These are phyloP conservation scores for Pleurostoma richardsiae DNA, from an alignment of 2,329 filamentous ascomycete species.

Conservation along the genomic window DNA sequence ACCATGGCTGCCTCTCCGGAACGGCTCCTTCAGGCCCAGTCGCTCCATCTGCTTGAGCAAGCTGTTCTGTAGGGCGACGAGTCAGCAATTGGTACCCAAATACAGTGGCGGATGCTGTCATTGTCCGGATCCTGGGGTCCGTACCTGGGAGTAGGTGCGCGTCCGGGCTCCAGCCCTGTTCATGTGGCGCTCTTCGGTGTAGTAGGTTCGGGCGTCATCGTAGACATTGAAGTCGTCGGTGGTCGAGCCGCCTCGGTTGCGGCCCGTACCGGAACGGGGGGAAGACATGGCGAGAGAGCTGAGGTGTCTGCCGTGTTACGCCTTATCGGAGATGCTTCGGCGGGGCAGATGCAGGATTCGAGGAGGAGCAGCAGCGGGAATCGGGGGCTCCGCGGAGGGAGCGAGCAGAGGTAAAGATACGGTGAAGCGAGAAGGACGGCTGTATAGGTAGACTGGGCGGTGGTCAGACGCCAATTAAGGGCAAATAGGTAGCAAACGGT, in stretches of 20 bases:
- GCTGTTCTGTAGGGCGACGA: conserved; percentile 36
- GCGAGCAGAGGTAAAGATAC: too few species aligned
- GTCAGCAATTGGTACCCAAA: conserved; percentile 18
- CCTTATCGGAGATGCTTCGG: not conserved
- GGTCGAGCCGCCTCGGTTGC: conserved; percentile 23
- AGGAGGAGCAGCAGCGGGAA: too few species aligned
- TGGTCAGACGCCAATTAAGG: too few species aligned
- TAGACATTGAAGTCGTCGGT: conserved; percentile 43
- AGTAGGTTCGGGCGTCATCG: conserved; percentile 56
- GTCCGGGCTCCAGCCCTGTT: conserved; percentile 44
- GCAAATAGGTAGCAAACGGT: too few species aligned
- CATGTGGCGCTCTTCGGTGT: conserved; percentile 48
- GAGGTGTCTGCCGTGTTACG: not conserved
- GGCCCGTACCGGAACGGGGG: not conserved
- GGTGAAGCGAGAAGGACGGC: too few species aligned
- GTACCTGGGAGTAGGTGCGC: conserved; percentile 52
- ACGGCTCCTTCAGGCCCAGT: conserved; percentile 46
- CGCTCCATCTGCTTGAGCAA: conserved; percentile 48
- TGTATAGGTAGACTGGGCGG: too few species aligned
- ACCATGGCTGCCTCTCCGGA: conserved; percentile 56
- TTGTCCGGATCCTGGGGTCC: conserved; percentile 1
- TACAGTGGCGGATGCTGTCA: not conserved
- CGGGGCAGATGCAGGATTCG: not conserved
- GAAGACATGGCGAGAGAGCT: not conserved
- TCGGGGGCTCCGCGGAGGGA: too few species aligned